Evolutionary conservation across 1,284 basidiomycete species (phyloP).

Genomic region (Sporisorium sorghi): DNA sequence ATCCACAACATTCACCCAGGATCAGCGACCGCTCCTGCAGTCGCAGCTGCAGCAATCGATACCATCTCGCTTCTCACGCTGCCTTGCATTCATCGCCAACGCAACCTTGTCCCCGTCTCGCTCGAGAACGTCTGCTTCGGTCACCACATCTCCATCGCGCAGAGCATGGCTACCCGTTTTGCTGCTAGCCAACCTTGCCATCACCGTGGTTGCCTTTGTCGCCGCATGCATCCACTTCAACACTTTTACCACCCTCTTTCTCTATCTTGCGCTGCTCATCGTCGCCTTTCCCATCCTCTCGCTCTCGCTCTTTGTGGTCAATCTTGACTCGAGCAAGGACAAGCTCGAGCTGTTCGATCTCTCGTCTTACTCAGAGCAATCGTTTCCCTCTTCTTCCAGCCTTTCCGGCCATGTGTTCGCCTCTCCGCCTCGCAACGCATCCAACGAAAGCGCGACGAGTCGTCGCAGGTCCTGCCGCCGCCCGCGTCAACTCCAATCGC

Average conservation of each 20-base stretch:
- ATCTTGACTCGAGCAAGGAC: slow-evolving; percentile 7
- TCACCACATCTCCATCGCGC: not conserved
- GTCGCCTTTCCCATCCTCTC: slow-evolving; percentile 36
- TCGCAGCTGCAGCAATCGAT: not conserved
- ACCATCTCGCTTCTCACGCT: slow-evolving; percentile 5
- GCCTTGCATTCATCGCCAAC: not conserved
- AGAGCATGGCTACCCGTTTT: slow-evolving; percentile 24
- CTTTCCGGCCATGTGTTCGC: slow-evolving; percentile 1
- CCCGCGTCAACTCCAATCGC: not conserved
- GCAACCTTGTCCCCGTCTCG: not conserved
- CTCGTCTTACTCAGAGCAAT: slow-evolving; percentile 11
- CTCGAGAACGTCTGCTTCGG: not conserved
- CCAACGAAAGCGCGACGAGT: not conserved
- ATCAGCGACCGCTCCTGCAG: slow-evolving; percentile 22
- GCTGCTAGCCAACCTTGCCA: slow-evolving; percentile 15
- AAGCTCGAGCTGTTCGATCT: slow-evolving; percentile 14
- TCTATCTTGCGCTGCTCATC: slow-evolving; percentile 35
- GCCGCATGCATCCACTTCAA: slow-evolving; percentile 43
- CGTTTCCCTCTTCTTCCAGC: slow-evolving; percentile 1
- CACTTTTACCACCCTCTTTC: slow-evolving; percentile 38
- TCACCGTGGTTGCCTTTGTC: slow-evolving; percentile 22
- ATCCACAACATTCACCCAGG: slow-evolving; percentile 7
- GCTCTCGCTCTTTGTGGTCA: slow-evolving; percentile 18
- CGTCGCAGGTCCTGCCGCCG: slow-evolving; percentile 19
- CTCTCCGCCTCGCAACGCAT: not conserved